These are phyloP conservation scores for Sequoia sempervirens DNA, from an alignment of 75 land plant genomes.

Conservation along the genomic window DNA sequence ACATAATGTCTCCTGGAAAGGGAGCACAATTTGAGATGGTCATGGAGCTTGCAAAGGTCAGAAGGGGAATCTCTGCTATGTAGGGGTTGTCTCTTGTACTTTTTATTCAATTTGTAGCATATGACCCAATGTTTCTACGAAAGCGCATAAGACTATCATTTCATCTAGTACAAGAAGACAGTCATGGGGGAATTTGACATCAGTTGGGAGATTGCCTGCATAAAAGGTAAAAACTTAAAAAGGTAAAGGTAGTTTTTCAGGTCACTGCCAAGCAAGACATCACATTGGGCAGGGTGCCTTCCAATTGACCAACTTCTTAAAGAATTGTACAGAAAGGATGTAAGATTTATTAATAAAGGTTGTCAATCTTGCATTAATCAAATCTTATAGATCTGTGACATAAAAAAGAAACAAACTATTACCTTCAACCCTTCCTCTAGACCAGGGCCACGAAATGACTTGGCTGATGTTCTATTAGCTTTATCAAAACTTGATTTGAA, in stretches of 20 bases:
- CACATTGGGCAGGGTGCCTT: neutral
- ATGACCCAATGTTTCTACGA: neutral
- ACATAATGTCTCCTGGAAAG: neutral
- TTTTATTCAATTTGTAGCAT: neutral
- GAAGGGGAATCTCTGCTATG: too few species aligned
- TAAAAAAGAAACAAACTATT: neutral
- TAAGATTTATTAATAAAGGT: neutral
- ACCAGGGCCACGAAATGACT: constrained; percentile 97
- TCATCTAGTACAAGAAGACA: neutral
- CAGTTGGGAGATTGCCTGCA: neutral
- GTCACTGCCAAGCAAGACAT: too few species aligned
- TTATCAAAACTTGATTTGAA: constrained; percentile 99
- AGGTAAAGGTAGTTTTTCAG: too few species aligned
- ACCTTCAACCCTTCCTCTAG: constrained; percentile 91
- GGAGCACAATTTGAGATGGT: neutral
- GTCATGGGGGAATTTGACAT: neutral
- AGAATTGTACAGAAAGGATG: neutral
- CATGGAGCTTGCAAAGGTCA: too few species aligned
- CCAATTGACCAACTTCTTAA: neutral
- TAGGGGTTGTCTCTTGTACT: neutral
- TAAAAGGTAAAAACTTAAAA: too few species aligned
- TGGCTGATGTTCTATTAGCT: constrained; percentile 94
- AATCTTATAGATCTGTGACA: neutral
- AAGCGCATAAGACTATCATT: neutral
- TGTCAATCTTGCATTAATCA: neutral